A percentile compares a stretch with the other conserved stretches of the same genome.
Conservation (phyloP, 805 yeast genomes). For the Barnettozyma botsteinii region DNA sequence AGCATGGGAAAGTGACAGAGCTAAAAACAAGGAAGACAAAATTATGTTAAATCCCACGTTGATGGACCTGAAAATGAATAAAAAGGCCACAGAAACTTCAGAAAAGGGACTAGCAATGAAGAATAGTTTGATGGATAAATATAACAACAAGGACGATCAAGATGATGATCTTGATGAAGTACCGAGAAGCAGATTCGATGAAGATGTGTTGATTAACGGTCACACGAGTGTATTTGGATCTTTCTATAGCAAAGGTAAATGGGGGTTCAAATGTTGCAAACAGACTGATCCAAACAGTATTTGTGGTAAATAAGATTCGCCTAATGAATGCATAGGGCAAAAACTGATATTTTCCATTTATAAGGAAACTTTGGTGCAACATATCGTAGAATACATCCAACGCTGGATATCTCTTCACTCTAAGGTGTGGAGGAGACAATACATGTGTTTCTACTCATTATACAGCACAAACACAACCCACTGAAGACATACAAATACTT, state of each 20-base stretch:
- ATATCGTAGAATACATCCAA: no score
- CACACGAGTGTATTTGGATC: slow-evolving; percentile 41
- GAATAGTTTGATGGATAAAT: slow-evolving; percentile 31
- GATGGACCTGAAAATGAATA: slow-evolving; percentile 32
- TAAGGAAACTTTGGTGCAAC: no score
- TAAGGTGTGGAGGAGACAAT: no score
- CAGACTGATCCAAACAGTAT: slow-evolving; percentile 28
- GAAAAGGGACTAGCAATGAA: slow-evolving; percentile 27
- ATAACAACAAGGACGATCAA: slow-evolving; percentile 28
- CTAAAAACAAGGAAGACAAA: slow-evolving; percentile 21
- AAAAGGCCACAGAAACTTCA: slow-evolving; percentile 27
- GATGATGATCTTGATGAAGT: slow-evolving; percentile 9
- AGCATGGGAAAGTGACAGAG: slow-evolving; percentile 40
- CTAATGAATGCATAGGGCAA: neutral
- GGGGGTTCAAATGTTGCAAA: slow-evolving; percentile 43
- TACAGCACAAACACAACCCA: no score
- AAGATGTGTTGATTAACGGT: slow-evolving; percentile 33
- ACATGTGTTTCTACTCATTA: no score
- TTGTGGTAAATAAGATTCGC: slow-evolving; percentile 21
- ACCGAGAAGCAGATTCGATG: slow-evolving; percentile 27
- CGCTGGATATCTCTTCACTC: no score
- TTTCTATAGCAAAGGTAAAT: slow-evolving; percentile 34
- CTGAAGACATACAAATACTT: no score
- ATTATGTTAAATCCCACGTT: slow-evolving; percentile 38
- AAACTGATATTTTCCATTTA: no score